Base-by-base conservation (phyloP, 2,329 filamentous ascomycete species). In the Rhexocercosporidium sp. region DNA sequence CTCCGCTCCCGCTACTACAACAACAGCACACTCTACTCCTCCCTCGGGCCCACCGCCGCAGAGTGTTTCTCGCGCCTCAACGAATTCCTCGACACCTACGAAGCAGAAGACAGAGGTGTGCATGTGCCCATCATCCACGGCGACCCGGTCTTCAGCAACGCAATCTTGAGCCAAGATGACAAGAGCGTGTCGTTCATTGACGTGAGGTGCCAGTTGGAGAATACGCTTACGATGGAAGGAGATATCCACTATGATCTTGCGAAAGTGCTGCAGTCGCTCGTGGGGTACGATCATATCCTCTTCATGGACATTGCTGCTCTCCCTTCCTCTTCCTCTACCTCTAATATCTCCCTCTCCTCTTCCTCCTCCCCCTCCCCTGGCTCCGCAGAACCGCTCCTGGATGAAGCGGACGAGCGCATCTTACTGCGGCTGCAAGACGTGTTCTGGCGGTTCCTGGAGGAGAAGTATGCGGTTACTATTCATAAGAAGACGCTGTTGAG, bases 401-500 rank as follows among this genome's bases (percentile, higher is more conserved):
- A 65, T 1, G 63, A 65, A 20, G 54, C 54, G 2, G 63, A 65
- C n/a, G 54, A 65, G 31, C 3, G 56, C 16, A 60, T 65, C 14
- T 20, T 65, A 1, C n/a, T 27, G 34, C 7, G 46, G 1, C 34
- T 65, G 29, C 44, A 47, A 20, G 53, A 34, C 12, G 22, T 59
- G 9, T 65, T 65, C 5, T 65, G 63, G 63, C 29, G 47, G 9
- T 65, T 46, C n/a, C n/a, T 65, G 22, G 63, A 60, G 22, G 54
- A 41, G 37, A 51, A 53, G 31, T 65, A 65, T 46, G 56, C 53
- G 9, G 12, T 71, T 3, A 68, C 69, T n/a, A 46, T 77, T 3
- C 74, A 75, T 65, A 71, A 71, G 65, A 76, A 76, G 69, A 78
- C 75, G 11, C 73, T 78, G 11, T 70, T 76, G 60, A 73, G 73